Conservation (phyloP, 768 basidiomycete species). For the Daedalea quercina region DNA sequence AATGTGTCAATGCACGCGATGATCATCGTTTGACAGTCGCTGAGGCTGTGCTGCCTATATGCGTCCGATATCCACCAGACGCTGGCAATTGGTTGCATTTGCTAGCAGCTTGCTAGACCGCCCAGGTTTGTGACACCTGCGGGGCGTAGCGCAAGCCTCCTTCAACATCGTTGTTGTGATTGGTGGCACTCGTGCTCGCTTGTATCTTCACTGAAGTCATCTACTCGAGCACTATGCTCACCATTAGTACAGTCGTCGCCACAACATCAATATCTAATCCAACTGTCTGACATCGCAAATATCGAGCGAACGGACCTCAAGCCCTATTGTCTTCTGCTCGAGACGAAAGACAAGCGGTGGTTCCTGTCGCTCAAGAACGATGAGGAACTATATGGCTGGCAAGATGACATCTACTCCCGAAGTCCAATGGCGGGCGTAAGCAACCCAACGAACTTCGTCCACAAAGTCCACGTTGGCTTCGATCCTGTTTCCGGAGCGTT, state of each 20-base stretch:
- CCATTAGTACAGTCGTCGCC: conserved; percentile 36
- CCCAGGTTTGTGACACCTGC: no score
- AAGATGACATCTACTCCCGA: conserved; percentile 91
- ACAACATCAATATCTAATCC: conserved; percentile 47
- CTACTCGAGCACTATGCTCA: not conserved
- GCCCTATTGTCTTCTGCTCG: conserved; percentile 87
- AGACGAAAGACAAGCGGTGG: conserved; percentile 78
- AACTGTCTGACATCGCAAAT: conserved; percentile 71
- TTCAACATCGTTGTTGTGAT: no score
- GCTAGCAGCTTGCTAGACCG: no score
- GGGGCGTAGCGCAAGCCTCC: no score
- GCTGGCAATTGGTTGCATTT: no score
- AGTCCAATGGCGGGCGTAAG: conserved; percentile 91
- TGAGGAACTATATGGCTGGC: conserved; percentile 97
- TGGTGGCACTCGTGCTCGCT: no score
- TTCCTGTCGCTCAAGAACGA: conserved; percentile 85
- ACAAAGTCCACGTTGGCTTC: conserved; percentile 97
- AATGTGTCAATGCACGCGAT: no score
- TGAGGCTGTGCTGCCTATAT: no score
- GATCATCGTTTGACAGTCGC: no score
- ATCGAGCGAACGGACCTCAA: conserved; percentile 92
- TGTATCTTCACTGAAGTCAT: no score
- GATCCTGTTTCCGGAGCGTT: conserved; percentile 92
- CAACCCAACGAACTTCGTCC: conserved; percentile 95
- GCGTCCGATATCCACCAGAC: no score